Percentiles rank a stretch among this genome's conserved stretches.
Evolutionary conservation across 2,329 filamentous ascomycete genomes (phyloP).

Genomic region (Aspergillus tubingensis): DNA sequence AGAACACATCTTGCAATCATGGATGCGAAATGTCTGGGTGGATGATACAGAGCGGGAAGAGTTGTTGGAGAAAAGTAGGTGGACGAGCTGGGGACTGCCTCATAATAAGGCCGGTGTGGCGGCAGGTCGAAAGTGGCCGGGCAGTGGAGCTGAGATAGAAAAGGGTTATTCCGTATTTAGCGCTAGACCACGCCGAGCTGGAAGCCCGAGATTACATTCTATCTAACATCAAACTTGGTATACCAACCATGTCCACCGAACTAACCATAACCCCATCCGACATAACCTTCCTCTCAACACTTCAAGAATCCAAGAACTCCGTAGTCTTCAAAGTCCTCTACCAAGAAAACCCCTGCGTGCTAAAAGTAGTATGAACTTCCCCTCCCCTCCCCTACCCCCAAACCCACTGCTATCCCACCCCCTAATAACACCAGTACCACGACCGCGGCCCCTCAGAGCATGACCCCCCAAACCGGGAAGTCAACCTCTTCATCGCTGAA

Average conservation of each 20-base stretch:
- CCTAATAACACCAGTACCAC: slow-evolving; percentile 15
- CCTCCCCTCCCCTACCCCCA: neutral
- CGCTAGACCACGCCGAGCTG: no score
- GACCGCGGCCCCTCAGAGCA: slow-evolving; percentile 5
- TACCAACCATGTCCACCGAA: neutral
- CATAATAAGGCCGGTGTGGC: no score
- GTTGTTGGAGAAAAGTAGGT: no score
- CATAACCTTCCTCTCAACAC: slow-evolving; percentile 15
- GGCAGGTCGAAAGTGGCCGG: no score
- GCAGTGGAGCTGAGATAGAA: no score
- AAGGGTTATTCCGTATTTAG: no score
- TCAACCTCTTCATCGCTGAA: slow-evolving; percentile 20
- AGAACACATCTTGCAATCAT: no score
- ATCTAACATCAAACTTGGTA: no score
- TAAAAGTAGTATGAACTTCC: slow-evolving; percentile 19
- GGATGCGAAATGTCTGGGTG: no score
- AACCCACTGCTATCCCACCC: neutral
- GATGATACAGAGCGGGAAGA: no score
- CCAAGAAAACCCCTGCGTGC: slow-evolving; percentile 13
- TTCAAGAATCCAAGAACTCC: slow-evolving; percentile 14
- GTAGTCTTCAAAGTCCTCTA: slow-evolving; percentile 17
- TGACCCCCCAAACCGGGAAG: slow-evolving; percentile 16
- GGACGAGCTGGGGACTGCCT: no score
- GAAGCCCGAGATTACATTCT: no score
- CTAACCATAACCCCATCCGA: slow-evolving; percentile 1